Percentiles rank a stretch among this genome's conserved stretches.
Conservation (phyloP, 805 yeast species). For the Yueomyces sp. region DNA sequence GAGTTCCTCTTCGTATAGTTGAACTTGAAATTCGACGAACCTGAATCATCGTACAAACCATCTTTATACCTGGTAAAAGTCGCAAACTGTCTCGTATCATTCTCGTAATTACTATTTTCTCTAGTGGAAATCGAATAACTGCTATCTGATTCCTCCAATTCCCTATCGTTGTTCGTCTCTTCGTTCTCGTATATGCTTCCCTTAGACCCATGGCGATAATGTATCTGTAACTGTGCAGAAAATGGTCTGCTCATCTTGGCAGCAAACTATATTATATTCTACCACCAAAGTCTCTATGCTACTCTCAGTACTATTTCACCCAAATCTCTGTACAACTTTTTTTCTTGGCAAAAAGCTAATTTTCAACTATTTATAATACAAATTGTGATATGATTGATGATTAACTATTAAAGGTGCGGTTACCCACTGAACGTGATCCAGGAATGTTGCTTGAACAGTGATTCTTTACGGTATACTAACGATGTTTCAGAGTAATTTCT, state of each 20-base stretch:
- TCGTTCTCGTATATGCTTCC: not conserved
- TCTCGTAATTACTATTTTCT: not conserved
- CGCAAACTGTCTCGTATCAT: not conserved
- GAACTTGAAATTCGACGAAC: not conserved
- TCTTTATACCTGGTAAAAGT: not conserved
- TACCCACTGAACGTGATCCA: too few relatives aligned
- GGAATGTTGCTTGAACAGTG: too few relatives aligned
- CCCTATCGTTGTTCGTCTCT: not conserved
- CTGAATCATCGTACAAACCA: not conserved
- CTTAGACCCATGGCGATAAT: not conserved
- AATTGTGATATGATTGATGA: not conserved
- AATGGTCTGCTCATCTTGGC: conserved; percentile 2
- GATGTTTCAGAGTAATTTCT: too few relatives aligned
- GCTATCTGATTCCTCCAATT: not conserved
- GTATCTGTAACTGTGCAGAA: conserved; percentile 4
- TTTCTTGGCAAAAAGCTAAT: not conserved
- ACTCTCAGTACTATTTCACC: not conserved
- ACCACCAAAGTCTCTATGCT: not conserved
- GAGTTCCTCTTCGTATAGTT: too few relatives aligned
- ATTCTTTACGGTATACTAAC: too few relatives aligned
- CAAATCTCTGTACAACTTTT: not conserved
- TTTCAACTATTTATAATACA: not conserved
- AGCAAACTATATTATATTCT: not conserved
- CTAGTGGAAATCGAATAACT: not conserved
- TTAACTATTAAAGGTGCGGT: too few relatives aligned